Evolutionary conservation across 2,329 filamentous ascomycete genomes (phyloP).

Genomic region (Lasiodiplodia hormozganensis): DNA sequence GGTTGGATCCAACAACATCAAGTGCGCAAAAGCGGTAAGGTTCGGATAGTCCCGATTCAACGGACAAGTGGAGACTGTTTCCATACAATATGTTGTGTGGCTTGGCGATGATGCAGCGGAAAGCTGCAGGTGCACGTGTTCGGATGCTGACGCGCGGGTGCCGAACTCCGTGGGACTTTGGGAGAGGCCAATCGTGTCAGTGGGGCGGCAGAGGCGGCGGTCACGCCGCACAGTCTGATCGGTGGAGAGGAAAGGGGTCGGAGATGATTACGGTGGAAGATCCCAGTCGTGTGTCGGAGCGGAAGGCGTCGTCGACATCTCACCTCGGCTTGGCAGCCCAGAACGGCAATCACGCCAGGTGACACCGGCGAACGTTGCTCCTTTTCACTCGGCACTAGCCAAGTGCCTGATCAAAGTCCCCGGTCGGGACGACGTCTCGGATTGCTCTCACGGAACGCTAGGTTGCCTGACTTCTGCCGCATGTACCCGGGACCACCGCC

Average conservation of each 20-base stretch:
- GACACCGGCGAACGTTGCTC: background rate
- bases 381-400: background rate
- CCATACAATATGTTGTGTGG: background rate
- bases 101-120: conserved; percentile 16
- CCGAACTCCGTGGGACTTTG: conserved; percentile 16
- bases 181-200: conserved; percentile 3
- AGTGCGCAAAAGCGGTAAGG: conserved; percentile 2
- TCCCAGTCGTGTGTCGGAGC: background rate
- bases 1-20: background rate
- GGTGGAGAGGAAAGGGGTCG: background rate
- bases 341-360: conserved; percentile 15
- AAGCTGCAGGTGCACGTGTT: conserved; percentile 25
- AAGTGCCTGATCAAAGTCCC: background rate
- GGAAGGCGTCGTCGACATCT: conserved; percentile 6
- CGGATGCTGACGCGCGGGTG: conserved; percentile 5
- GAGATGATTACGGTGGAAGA: background rate
- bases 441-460: background rate
- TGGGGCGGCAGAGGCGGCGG: background rate
- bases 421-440: background rate
- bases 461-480: conserved; percentile 17
- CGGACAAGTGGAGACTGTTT: conserved; percentile 3
- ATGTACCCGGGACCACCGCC: conserved; percentile 21
- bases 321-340: conserved; percentile 18
- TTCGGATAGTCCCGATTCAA: background rate
- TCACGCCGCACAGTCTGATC: background rate